These are phyloP conservation scores for Eucalyptus albens DNA, from an alignment of 345 rosid species.

Conservation along the genomic window DNA sequence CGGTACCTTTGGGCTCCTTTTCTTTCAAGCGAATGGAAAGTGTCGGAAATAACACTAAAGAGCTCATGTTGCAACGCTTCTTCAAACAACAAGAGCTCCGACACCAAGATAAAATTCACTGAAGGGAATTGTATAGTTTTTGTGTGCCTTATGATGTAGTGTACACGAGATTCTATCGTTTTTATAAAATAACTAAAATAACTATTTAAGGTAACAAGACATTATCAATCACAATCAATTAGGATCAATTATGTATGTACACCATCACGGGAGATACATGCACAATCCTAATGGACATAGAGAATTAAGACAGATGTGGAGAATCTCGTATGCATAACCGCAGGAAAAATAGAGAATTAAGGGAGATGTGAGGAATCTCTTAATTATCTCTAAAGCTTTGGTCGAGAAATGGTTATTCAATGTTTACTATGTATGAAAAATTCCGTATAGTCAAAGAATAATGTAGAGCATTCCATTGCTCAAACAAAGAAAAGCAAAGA, in stretches of 20 bases:
- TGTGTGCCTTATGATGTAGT: neutral
- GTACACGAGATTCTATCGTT: neutral
- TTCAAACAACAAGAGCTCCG: neutral
- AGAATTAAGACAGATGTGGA: neutral
- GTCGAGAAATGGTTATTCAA: neutral
- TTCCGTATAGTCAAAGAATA: neutral
- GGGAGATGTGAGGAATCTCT: neutral
- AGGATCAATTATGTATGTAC: neutral
- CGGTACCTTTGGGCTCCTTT: no score
- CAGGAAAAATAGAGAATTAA: neutral
- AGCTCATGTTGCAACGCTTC: neutral
- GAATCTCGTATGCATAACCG: neutral
- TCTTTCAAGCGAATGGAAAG: no score
- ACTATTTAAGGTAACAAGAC: neutral
- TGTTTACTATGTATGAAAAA: neutral
- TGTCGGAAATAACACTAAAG: no score
- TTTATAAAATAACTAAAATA: neutral
- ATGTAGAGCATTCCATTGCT: neutral
- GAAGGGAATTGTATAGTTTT: neutral
- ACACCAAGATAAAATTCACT: neutral
- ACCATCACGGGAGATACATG: no score
- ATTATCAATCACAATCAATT: neutral
- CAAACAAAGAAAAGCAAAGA: neutral
- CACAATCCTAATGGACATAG: neutral
- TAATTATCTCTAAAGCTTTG: neutral